These are phyloP conservation scores for Proliferodiscus dingleyae DNA, from an alignment of 2,329 filamentous ascomycete species.

Conservation along the genomic window DNA sequence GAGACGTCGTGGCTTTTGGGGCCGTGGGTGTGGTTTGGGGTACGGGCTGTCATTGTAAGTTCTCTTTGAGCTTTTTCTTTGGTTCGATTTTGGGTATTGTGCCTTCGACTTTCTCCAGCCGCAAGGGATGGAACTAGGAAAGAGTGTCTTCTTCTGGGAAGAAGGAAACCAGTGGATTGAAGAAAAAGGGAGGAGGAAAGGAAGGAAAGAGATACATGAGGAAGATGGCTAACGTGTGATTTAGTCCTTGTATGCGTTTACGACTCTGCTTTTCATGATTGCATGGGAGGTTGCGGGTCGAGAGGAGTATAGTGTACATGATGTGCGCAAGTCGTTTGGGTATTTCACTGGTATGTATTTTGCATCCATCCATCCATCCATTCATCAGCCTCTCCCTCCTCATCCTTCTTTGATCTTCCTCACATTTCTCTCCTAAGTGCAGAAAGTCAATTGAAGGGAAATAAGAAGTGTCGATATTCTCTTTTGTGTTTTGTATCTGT, in stretches of 20 bases:
- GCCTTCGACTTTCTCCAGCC: no score
- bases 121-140: no score
- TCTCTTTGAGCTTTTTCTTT: not conserved
- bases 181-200: no score
- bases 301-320: slow-evolving; percentile 14
- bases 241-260: slow-evolving; percentile 63
- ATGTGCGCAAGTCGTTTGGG: slow-evolving; percentile 58
- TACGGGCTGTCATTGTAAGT: slow-evolving; percentile 52
- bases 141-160: no score
- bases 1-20: slow-evolving; percentile 78
- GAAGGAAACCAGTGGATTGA: no score
- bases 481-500: no score
- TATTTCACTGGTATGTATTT: slow-evolving; percentile 65
- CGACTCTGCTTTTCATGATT: slow-evolving; percentile 64
- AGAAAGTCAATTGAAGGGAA: no score
- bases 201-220: not conserved
- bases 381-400: no score
- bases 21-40: slow-evolving; percentile 54
- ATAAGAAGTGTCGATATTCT: no score
- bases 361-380: not conserved
- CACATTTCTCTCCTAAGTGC: no score
- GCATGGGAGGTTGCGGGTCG: slow-evolving; percentile 56
- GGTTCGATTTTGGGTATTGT: not conserved
- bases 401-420: no score
- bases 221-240: slow-evolving; percentile 17